Base-by-base conservation (phyloP, 495 filamentous ascomycete genomes). In the Podospora anserina region DNA sequence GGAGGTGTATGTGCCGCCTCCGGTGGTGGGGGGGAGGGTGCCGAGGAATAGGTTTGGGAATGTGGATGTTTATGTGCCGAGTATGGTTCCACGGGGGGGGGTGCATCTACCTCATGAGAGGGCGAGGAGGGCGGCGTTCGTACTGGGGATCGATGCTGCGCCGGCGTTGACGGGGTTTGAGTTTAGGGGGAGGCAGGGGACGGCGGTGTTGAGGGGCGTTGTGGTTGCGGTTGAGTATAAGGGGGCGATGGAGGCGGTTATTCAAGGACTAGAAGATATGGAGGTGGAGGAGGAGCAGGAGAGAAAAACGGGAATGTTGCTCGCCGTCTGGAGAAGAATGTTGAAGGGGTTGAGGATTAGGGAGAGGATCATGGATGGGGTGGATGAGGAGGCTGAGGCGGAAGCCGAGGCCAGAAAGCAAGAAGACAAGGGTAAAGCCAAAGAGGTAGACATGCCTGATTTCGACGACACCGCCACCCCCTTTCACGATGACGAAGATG, bases 11-110 rank as follows among this genome's bases (percentile, higher is more conserved):
- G 76, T 83, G 9, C 86, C 94, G 1, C 91, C 92, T 20, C 88
- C 93, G 0, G 90, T 98, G 9, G 79, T 89, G 2, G 76, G 86
- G 60, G 94, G 94, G 5, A 83, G 78, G 18, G 85, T 99, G 9
- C 95, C 94, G 4, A 91, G 89, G 69, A 99, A 99, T 71, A 84
- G 81, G 9, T 99, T 88, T 73, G 92, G 91, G 0, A 99, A 99
- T 71, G 73, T 98, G 56, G 95, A 98, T 75, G 73, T 98, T 27
- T 98, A 94, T 75, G 92, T 95, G 11, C 90, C 94, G 1, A 92
- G 88, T 69, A 99, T 99, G 95, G 82, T 97, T 7, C 95, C 95
- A 0, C 76, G 83, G 16, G 96, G 95, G 16, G 95, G 89, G 1
- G 82, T 84, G 53, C 92, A 99, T 34, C 65, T 83, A 1, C 44